phyloP scores from a whole-genome alignment of 768 basidiomycete genomes.

The Boletus speciosus region DNA sequence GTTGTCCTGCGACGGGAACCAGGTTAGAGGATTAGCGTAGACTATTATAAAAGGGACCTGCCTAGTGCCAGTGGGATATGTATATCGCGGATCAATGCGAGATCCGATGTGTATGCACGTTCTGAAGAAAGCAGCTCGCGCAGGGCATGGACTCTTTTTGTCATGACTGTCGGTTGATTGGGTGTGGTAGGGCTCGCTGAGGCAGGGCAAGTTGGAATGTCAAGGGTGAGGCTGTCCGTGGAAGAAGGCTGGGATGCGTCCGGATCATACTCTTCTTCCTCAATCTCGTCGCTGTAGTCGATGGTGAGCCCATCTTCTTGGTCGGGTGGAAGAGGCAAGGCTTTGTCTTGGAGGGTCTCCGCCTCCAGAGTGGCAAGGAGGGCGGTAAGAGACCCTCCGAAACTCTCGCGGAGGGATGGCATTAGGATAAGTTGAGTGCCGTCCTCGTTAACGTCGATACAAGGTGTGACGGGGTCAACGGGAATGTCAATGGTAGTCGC shows the following conservation, averaged over 20 bases:
- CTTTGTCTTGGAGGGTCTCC: conserved; percentile 30
- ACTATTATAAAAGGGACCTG: conserved; percentile 31
- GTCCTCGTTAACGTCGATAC: conserved; percentile 12
- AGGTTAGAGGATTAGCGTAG: conserved; percentile 9
- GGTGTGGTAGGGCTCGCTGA: conserved; percentile 17
- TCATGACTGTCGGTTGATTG: conserved; percentile 37
- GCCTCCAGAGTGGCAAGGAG: conserved; percentile 31
- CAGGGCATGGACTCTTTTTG: conserved; percentile 75
- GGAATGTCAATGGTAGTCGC: conserved; percentile 1
- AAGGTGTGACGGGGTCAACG: background rate
- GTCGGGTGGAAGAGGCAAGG: conserved; percentile 28
- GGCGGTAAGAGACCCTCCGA: conserved; percentile 31
- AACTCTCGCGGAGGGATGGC: conserved; percentile 30
- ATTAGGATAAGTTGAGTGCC: conserved; percentile 20
- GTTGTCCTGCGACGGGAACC: conserved; percentile 34
- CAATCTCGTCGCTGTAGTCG: conserved; percentile 22
- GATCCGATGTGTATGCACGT: conserved; percentile 78
- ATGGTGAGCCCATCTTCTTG: conserved; percentile 21
- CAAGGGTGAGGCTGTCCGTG: conserved; percentile 26
- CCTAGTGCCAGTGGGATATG: conserved; percentile 79
- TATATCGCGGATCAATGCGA: conserved; percentile 72
- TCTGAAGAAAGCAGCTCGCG: conserved; percentile 77
- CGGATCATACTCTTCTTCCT: conserved; percentile 29
- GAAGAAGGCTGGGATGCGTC: conserved; percentile 24
- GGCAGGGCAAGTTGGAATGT: conserved; percentile 2